Percentiles rank a stretch among this genome's conserved stretches.
These are phyloP conservation scores for Trichoderma oligosporum DNA, from an alignment of 2,329 filamentous ascomycete genomes.

Conservation along the genomic window DNA sequence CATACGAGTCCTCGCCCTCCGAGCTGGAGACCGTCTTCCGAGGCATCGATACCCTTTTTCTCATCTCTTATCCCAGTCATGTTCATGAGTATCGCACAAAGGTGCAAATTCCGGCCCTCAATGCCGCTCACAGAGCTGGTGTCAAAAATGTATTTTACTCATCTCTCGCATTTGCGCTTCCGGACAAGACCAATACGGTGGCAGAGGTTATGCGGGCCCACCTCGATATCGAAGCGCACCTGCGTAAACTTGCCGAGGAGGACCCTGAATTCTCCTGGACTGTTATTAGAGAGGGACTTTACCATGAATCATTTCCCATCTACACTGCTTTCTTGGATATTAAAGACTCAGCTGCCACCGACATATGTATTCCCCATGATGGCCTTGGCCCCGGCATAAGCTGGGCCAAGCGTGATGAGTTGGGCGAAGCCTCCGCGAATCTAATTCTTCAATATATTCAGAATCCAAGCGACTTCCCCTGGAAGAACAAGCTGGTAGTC, in stretches of 20 bases:
- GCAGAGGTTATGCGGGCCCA: conserved; percentile 14
- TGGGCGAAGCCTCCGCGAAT: not conserved
- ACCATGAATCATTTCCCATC: conserved; percentile 6
- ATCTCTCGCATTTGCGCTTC: conserved; percentile 7
- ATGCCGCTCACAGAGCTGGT: conserved; percentile 6
- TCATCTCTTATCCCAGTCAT: conserved; percentile 13
- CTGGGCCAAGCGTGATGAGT: conserved; percentile 10
- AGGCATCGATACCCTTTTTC: not conserved
- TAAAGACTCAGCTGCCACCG: not conserved
- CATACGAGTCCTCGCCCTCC: not conserved
- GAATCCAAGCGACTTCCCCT: not conserved
- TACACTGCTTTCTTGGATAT: conserved; percentile 10
- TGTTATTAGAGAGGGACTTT: not conserved
- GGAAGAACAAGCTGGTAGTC: conserved; percentile 3
- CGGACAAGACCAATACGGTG: not conserved
- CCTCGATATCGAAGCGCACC: conserved; percentile 1
- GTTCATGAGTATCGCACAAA: not conserved
- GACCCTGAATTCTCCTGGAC: conserved; percentile 1
- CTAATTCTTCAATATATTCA: not conserved
- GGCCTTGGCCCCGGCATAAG: conserved; percentile 9
- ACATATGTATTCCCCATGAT: conserved; percentile 11
- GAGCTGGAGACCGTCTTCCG: conserved; percentile 5
- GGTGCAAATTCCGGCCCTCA: not conserved
- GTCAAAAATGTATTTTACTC: conserved; percentile 14
- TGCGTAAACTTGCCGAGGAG: conserved; percentile 2